A percentile compares a stretch with the other conserved stretches of the same genome.
Evolutionary conservation across 345 rosid species (phyloP).

Genomic region (Durio zibethinus): DNA sequence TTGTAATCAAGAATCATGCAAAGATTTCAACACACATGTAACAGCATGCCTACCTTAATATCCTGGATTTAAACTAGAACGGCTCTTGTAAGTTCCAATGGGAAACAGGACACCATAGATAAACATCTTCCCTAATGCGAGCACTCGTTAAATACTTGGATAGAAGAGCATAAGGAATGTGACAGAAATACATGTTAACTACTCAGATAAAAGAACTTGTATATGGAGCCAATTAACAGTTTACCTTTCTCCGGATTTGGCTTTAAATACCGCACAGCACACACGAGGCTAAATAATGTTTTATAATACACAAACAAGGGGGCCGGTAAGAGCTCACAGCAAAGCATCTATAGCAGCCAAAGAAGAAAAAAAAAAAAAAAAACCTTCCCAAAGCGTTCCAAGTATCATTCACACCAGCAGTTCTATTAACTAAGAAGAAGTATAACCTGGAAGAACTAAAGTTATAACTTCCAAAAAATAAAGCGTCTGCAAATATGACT

Average conservation of each 20-base stretch:
- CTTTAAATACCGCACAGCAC: neutral
- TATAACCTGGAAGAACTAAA: neutral
- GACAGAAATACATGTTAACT: neutral
- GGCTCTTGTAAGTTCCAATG: neutral
- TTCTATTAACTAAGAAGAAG: neutral
- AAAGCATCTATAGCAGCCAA: no score
- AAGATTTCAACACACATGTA: neutral
- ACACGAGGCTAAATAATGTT: neutral
- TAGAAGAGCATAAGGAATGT: neutral
- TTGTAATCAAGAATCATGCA: neutral
- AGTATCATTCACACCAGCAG: neutral
- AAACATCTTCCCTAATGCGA: no score
- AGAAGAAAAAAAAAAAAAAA: neutral
- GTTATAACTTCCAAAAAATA: neutral
- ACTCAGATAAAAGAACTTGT: neutral
- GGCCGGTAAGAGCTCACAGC: neutral
- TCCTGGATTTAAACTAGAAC: neutral
- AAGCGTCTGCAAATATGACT: neutral
- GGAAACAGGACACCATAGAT: neutral
- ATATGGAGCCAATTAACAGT: neutral
- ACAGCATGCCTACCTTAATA: neutral
- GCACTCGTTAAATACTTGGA: neutral
- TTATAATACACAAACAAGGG: neutral
- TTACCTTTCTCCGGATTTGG: neutral
- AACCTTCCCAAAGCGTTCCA: neutral